Evolutionary conservation across 139 green algal genomes (phyloP), one percentile per base, ranked within the genome.

Genomic region (Picochlorum sp.): DNA sequence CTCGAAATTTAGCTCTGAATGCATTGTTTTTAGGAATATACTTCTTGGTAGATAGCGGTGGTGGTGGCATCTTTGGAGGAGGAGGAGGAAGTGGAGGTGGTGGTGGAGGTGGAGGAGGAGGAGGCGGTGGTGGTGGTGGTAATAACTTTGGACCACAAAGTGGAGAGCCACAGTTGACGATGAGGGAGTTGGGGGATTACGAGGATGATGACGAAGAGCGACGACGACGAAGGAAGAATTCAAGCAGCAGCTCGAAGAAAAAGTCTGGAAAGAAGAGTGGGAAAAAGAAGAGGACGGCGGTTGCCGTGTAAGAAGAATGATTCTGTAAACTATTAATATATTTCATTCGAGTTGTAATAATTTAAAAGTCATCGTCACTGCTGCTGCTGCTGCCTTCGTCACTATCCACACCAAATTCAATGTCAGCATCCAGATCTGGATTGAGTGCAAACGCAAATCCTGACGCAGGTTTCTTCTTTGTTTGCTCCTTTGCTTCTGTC

Each of bases 1-100:
- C 56, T 24, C 50, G 73, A 49, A 83, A 83, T 60, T 4, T 83
- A 13, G 69, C 54, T 9, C 55, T 83, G 3, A 82, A 82, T 31
- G 62, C 57, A 16, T 4, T 71, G 7, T 65, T 74, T n/a, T 18
- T 65, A 26, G 74, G 60, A 6, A 63, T 78, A 30, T 83, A 78
- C 31, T 71, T 77, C 16, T 20, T 83, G 13, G 30, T 79, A 1
- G 76, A 81, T 61, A 63, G 50, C 6, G 76, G 76, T 59, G 74
- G 74, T 18, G 58, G 73, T 13, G 72, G 72, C 30, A 67, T 69
- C 45, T 52, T 49, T 65, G 73, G 73, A 11, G 72, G 72, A 49
- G 69, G 74, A 21, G 73, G 75, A n/a, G 75, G 76, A 26, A 57
- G 69, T 20, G 72, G 62, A 56, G 57, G 66, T 15, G 66, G 63